Evolutionary conservation across 1,284 basidiomycete species (phyloP), one percentile per base, ranked within the genome.

Genomic region (Microbotryum silenes-acaulis): DNA sequence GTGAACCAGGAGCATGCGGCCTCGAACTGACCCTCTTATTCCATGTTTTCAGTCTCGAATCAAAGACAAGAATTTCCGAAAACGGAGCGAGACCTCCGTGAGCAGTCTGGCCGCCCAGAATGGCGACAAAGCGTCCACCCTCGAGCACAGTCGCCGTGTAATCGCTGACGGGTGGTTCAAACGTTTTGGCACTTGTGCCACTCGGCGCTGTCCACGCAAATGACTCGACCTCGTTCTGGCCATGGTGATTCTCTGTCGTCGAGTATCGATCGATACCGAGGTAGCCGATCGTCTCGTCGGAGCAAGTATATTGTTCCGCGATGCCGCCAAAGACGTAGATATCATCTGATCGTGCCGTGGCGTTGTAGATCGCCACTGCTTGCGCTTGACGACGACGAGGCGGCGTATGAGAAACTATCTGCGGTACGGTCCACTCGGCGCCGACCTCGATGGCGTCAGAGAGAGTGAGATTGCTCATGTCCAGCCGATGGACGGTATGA

Each of bases 71-170:
- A 29, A 74, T 60, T 1, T 51, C 42, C 10, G 54, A 23, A 54
- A 74, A 61, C 9, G 54, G 54, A 3, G 68, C 72, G 18, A 74
- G 58, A 16, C 55, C 51, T 6, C 71, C 72, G 46, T 56, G 25
- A n/a, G 67, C 59, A 23, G 68, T 68, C 50, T 74, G 72, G 4
- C 75, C 75, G 6, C 75, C 75, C 37, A 76, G 57, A 60, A 75
- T 70, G 31, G 68, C 63, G 33, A 74, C 50, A 14, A 65, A 63
- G 2, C 25, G 42, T 4, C 37, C 46, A 21, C 58, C 56, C 1
- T 58, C 58, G 12, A 72, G 56, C 16, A 57, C 21, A 7, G 66
- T 64, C n/a, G 68, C 67, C 16, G 72, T 58, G 46, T 73, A 73
- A 55, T 73, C 72, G 23, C 66, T 69, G 6, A 70, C 59, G 18